These are phyloP conservation scores for Salix viminalis DNA, from an alignment of 345 rosid genomes.

Conservation along the genomic window DNA sequence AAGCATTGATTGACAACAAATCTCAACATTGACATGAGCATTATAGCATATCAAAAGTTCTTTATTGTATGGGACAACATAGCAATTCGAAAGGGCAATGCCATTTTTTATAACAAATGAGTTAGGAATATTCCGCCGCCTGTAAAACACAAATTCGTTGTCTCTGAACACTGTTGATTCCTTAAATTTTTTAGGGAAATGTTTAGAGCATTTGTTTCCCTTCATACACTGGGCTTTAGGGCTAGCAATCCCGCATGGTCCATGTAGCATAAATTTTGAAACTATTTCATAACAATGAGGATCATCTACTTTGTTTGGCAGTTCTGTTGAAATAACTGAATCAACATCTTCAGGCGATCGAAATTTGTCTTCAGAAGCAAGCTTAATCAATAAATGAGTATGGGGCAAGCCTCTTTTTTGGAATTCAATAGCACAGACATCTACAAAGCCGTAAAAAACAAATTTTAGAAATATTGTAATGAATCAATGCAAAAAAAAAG, in stretches of 20 bases:
- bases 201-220: too few species aligned
- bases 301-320: too few species aligned
- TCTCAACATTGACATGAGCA: conserved; percentile 7
- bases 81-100: background rate
- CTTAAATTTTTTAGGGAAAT: too few species aligned
- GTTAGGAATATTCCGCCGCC: background rate
- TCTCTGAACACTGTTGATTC: background rate
- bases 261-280: too few species aligned
- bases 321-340: too few species aligned
- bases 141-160: background rate
- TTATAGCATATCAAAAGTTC: background rate
- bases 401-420: background rate
- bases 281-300: too few species aligned
- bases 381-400: background rate
- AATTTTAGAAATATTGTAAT: too few species aligned
- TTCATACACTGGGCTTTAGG: too few species aligned
- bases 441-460: background rate
- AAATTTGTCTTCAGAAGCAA: background rate
- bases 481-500: background rate
- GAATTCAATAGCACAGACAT: background rate
- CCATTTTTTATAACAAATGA: background rate
- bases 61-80: background rate
- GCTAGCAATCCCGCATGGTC: too few species aligned
- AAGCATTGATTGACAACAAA: background rate
- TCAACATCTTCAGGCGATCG: background rate